Conservation (phyloP, 169 alveolate genomes). For the Plasmodium fragile region DNA sequence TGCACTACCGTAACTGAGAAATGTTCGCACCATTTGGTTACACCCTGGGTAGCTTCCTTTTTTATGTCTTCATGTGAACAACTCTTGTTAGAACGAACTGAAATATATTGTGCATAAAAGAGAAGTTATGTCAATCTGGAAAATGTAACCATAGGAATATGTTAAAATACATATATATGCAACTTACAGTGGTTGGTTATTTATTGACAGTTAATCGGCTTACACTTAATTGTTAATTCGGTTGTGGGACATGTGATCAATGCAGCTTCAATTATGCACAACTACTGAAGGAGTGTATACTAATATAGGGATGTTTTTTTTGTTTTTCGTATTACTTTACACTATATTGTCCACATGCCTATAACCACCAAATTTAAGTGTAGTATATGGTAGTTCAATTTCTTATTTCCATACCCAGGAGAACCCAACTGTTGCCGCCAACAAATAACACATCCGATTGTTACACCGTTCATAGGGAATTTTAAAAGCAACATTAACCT, state of each 20-base stretch:
- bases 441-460: not conserved
- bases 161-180: not conserved
- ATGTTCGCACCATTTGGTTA: not conserved
- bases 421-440: not conserved
- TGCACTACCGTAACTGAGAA: not conserved
- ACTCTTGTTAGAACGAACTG: not conserved
- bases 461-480: not conserved
- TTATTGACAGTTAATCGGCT: not conserved
- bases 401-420: not conserved
- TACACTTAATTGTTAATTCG: conserved; percentile 3
- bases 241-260: not conserved
- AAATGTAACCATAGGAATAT: not conserved
- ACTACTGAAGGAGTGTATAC: not conserved
- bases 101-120: not conserved
- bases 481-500: not conserved
- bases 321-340: not conserved
- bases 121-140: not conserved
- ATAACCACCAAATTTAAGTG: not conserved
- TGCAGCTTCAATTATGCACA: conserved; percentile 1
- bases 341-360: not conserved
- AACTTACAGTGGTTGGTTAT: not conserved
- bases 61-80: not conserved
- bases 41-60: not conserved
- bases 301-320: not conserved
- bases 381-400: not conserved